Percentiles rank a stretch among this genome's conserved stretches.
phyloP scores from a whole-genome alignment of 345 rosid species.

The Murraya paniculata region DNA sequence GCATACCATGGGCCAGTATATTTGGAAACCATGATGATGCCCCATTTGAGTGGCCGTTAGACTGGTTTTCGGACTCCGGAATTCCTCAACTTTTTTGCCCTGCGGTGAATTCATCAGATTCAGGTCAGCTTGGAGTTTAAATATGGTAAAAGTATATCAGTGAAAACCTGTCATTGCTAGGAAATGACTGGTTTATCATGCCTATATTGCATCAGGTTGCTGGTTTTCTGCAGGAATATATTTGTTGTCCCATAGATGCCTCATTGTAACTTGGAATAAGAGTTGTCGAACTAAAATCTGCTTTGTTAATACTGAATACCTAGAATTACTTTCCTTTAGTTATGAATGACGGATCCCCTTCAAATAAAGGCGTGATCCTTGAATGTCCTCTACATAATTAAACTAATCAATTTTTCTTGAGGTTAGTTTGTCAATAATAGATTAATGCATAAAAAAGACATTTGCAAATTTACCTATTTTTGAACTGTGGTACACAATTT shows the following conservation, averaged over 20 bases:
- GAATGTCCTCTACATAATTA: no score
- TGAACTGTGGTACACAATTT: no score
- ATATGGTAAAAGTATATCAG: not conserved
- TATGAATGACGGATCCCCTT: no score
- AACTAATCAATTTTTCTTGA: no score
- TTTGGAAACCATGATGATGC: constrained; percentile 94
- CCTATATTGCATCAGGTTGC: not conserved
- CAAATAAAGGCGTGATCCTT: no score
- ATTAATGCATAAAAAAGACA: no score
- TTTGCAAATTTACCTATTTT: no score
- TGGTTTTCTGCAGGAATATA: no score
- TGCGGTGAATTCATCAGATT: constrained; percentile 28
- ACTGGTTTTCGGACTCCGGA: constrained; percentile 78
- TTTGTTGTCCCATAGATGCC: not conserved
- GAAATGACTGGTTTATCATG: not conserved
- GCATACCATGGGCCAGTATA: constrained; percentile 71
- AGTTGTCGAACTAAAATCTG: no score
- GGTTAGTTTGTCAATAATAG: no score
- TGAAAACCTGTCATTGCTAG: not conserved
- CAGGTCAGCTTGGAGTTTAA: constrained; percentile 25
- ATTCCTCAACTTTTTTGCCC: constrained; percentile 65
- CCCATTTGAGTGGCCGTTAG: constrained; percentile 68
- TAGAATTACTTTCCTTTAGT: no score
- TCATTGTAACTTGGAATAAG: not conserved
- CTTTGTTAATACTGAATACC: no score